Base-by-base conservation (phyloP, 805 yeast species). In the Clavispora fructus region DNA sequence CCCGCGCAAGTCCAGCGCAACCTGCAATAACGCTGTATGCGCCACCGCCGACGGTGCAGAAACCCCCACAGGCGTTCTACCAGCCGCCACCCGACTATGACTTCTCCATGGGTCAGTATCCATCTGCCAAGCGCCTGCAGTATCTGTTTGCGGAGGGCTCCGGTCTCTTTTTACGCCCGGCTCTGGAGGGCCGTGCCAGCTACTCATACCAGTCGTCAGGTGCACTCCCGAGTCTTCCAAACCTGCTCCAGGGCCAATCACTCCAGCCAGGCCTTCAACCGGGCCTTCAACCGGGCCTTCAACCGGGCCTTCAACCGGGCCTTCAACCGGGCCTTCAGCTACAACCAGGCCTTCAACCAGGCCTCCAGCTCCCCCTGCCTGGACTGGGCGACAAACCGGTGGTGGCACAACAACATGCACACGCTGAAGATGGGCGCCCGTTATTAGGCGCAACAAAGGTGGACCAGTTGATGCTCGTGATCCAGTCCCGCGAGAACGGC, bases 381-480 rank as follows among this genome's bases (percentile, higher is more conserved):
- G 25, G 23, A 6, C 37, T 33, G 37, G 37, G 13, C 12, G 37
- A 33, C 17, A 33, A 33, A 11, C 37, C 37, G 35, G 71, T 77
- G 16, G 69, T 80, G 7, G 77, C 75, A 0, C 78, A 73, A 47
- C 78, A 74, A 42, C 64, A 72, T 40, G 66, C 69, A 17, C 71
- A 69, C 40, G 59, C 77, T 3, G 86, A 82, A 39, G 87, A 82
- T 54, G 83, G 85, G 1, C 67, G 87, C 43, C 88, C 90, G 4
- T 67, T 84, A 19, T 63, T 88, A 6, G 96, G 96, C 1, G 89
- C 91, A 4, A 91, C 96, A 0, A 87, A 87, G 59, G 87, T 91
- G 26, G 98, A 91, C 65, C 95, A 85, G 57, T 69, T 91, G 58
- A 89, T 91, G 97, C 72, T 91, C 41, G 87, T 89, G 33, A 85